Conservation (phyloP, 2,329 filamentous ascomycete species). For the Scedosporium boydii region DNA sequence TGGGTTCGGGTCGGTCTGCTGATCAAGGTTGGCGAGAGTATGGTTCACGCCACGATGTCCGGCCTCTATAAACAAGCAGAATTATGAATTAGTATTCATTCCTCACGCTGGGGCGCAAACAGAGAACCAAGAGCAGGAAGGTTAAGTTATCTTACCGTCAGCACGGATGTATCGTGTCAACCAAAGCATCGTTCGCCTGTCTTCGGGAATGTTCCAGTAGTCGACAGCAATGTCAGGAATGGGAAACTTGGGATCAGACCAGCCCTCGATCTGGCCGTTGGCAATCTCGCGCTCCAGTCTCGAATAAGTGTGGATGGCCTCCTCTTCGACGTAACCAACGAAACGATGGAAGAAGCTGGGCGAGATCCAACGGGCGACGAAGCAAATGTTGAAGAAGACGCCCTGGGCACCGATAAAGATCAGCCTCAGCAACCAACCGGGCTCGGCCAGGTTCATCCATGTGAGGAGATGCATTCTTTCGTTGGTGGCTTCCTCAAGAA, state of each 20-base stretch:
- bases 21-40: slow-evolving; percentile 79
- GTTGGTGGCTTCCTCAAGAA: slow-evolving; percentile 85
- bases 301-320: slow-evolving; percentile 92
- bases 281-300: slow-evolving; percentile 83
- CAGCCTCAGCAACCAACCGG: slow-evolving; percentile 77
- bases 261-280: slow-evolving; percentile 70
- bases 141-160: slow-evolving; percentile 30
- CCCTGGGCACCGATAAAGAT: slow-evolving; percentile 91
- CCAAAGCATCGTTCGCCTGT: slow-evolving; percentile 72
- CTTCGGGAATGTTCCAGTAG: slow-evolving; percentile 94
- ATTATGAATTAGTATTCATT: not conserved
- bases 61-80: slow-evolving; percentile 47
- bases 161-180: slow-evolving; percentile 80
- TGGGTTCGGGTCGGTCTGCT: slow-evolving; percentile 81
- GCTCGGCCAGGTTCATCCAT: slow-evolving; percentile 76
- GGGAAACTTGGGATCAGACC: slow-evolving; percentile 58
- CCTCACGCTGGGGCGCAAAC: not conserved
- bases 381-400: slow-evolving; percentile 93
- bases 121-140: not conserved
- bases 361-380: slow-evolving; percentile 77
- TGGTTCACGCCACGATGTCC: slow-evolving; percentile 94
- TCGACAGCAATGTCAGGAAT: slow-evolving; percentile 81
- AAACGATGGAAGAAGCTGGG: slow-evolving; percentile 89
- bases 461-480: slow-evolving; percentile 89
- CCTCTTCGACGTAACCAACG: slow-evolving; percentile 94